phyloP scores from a whole-genome alignment of 352 stramenopile genomes.

The Ophiocytium majus region DNA sequence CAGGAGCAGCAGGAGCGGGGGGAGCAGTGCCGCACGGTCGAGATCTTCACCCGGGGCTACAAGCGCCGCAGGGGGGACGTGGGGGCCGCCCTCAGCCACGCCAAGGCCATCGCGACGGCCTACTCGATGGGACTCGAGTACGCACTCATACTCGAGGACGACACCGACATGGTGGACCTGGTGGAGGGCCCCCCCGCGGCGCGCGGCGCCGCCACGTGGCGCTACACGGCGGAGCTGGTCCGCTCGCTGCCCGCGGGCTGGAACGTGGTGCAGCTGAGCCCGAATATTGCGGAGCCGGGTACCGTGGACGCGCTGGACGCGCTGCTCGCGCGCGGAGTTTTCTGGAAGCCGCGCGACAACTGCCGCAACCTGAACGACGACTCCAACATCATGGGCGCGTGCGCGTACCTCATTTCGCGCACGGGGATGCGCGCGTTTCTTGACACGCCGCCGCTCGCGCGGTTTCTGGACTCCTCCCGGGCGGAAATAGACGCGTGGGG shows the following conservation, averaged over 20 bases:
- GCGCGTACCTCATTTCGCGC: constrained; percentile 3
- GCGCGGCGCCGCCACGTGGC: neutral
- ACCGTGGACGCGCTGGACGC: neutral
- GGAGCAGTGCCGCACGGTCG: neutral
- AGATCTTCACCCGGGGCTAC: neutral
- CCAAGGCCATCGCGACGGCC: constrained; percentile 6
- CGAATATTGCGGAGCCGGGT: neutral
- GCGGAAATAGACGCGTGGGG: neutral
- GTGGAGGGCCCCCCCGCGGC: neutral
- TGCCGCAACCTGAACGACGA: neutral
- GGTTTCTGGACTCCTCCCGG: neutral
- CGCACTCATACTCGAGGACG: constrained; percentile 10
- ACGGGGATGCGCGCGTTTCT: neutral
- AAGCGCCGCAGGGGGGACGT: too few relatives aligned
- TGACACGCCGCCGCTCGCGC: neutral
- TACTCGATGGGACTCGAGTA: constrained; percentile 3
- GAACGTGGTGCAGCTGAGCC: neutral
- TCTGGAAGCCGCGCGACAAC: too few relatives aligned
- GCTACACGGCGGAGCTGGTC: neutral
- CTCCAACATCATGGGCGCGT: neutral
- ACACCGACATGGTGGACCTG: neutral
- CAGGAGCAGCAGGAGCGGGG: neutral
- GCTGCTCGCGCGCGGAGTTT: too few relatives aligned
- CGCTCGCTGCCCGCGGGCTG: neutral
- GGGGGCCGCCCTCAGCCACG: neutral